phyloP scores from a whole-genome alignment of 352 stramenopile species.

The Globisporangium emineosum region DNA sequence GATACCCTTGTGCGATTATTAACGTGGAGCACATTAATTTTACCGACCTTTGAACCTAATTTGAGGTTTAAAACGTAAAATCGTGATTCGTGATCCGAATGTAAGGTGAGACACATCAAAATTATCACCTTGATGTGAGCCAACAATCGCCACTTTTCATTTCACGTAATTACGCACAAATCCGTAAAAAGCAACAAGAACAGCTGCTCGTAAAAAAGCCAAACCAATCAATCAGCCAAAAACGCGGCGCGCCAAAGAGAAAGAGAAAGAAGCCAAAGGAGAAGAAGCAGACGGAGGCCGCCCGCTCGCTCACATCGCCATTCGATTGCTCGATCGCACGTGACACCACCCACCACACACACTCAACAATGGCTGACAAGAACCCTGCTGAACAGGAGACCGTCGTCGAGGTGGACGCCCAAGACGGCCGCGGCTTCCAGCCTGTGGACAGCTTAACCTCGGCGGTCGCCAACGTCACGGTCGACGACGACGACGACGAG shows the following conservation, averaged over 20 bases:
- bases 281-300: neutral
- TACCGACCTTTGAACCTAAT: neutral
- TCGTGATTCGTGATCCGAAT: neutral
- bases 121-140: neutral
- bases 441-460: slow-evolving; percentile 40
- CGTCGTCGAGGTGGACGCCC: slow-evolving; percentile 59
- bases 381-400: slow-evolving; percentile 36
- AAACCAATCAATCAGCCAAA: slow-evolving; percentile 14
- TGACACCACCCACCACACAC: neutral
- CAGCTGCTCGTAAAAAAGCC: slow-evolving; percentile 10
- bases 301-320: slow-evolving; percentile 13
- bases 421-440: slow-evolving; percentile 64
- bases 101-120: neutral
- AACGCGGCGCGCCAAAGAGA: neutral
- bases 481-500: slow-evolving; percentile 22
- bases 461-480: slow-evolving; percentile 34
- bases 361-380: slow-evolving; percentile 38
- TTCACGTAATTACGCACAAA: slow-evolving; percentile 12
- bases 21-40: slow-evolving; percentile 1
- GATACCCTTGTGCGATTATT: neutral
- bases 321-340: slow-evolving; percentile 9
- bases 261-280: slow-evolving; percentile 1
- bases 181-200: neutral
- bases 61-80: neutral
- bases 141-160: too few relatives aligned